Evolutionary conservation across 2,329 filamentous ascomycete genomes (phyloP).

Genomic region (Magnaporthiopsis incrustans): DNA sequence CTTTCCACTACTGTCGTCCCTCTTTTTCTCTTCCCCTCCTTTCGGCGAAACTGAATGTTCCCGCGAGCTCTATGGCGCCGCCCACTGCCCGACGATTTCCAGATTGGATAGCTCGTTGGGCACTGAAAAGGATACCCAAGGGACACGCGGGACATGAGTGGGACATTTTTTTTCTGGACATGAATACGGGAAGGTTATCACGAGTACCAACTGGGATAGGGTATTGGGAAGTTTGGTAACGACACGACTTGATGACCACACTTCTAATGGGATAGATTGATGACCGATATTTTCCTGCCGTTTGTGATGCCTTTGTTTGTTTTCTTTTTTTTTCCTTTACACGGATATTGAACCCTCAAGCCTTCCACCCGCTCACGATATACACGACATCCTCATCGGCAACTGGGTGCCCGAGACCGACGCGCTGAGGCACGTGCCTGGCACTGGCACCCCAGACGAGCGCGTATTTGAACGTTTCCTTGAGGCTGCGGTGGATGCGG

Average conservation of each 20-base stretch:
- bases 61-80: too few relatives aligned
- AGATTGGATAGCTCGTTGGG: neutral
- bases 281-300: neutral
- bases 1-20: neutral
- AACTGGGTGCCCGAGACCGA: constrained; percentile 77
- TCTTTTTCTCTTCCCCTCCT: neutral
- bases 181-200: neutral
- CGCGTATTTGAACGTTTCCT: constrained; percentile 99
- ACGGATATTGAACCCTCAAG: constrained; percentile 26
- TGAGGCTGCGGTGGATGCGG: constrained; percentile 83
- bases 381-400: constrained; percentile 61
- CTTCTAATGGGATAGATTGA: neutral
- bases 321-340: neutral
- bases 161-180: neutral
- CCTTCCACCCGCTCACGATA: constrained; percentile 57
- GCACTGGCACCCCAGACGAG: constrained; percentile 97
- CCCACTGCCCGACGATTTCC: too few relatives aligned
- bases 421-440: constrained; percentile 86
- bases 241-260: constrained; percentile 13
- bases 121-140: too few relatives aligned
- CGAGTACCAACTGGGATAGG: neutral
- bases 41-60: neutral
- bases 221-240: constrained; percentile 1
- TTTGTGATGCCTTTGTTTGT: neutral
- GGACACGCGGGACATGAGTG: too few relatives aligned